Evolutionary conservation across 257 asterid genomes (phyloP), one percentile per base, ranked within the genome.

Genomic region (Gentiana macrophylla): DNA sequence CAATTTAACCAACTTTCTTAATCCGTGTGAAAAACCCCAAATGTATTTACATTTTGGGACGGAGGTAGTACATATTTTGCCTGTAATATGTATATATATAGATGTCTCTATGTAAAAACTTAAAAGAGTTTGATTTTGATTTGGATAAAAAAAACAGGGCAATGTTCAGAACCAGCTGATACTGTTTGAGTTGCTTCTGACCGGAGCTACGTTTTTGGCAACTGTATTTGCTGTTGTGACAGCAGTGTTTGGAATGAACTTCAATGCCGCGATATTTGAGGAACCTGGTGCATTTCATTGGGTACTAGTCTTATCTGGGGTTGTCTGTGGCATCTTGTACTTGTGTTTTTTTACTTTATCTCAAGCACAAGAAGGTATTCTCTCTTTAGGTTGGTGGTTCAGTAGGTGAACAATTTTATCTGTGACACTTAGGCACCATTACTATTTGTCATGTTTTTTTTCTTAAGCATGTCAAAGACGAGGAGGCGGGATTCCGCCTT

Each of bases 141-240:
- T 41, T 67, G 49, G 49, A 55, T 47, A 46, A 56, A 59, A 50
- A 50, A n/a, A 49, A 68, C 91, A 92, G 99, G 97, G 94, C 37
- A 88, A 80, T 81, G 89, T 92, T 61, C 99, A 88, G 85, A 92
- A 92, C 67, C 99, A 88, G 67, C 75, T 88, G 69, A 92, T 92
- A 62, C 82, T 88, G 66, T 89, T 77, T 49, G 95, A 92, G 86
- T 72, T 92, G 78, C 94, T 92, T 24, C 79, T 92, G 50, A 88
- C 97, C 12, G 99, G 95, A 9, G 99, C 99, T 35, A 85, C 95
- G 15, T 92, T 92, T 62, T 86, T 88, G 68, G 81, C 94, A 33
- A 76, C 97, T 32, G 53, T 85, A 52, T 92, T 88, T 64, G 81
- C 94, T 49, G 95, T 83, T 11, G 99, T 92, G 63, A 77, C 99